These are phyloP conservation scores for Pyrenophora graminea DNA, from an alignment of 2,329 filamentous ascomycete genomes.

Conservation along the genomic window DNA sequence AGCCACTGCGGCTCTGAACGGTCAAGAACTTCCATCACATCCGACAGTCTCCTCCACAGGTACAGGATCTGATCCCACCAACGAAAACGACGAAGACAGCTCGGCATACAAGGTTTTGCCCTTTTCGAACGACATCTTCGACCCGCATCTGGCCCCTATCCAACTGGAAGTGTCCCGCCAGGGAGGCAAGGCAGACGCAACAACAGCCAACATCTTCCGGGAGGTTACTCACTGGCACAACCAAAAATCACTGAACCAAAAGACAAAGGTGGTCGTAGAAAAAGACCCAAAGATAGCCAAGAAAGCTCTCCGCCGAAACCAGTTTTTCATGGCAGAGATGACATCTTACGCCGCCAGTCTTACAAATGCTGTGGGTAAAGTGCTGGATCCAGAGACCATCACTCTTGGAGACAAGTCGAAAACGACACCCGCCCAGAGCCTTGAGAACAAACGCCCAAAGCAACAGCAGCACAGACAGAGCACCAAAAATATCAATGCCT, in stretches of 20 bases:
- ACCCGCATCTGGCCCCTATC: slow-evolving; percentile 53
- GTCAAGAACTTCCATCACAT: slow-evolving; percentile 17
- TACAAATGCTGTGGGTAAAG: slow-evolving; percentile 22
- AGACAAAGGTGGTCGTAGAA: slow-evolving; percentile 35
- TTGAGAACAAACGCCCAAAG: slow-evolving; percentile 25
- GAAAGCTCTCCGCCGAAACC: slow-evolving; percentile 23
- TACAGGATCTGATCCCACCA: slow-evolving; percentile 3
- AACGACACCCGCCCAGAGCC: slow-evolving; percentile 13
- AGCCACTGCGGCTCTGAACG: slow-evolving; percentile 27
- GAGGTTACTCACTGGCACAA: slow-evolving; percentile 67
- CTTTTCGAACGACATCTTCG: slow-evolving; percentile 54
- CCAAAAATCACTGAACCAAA: slow-evolving; percentile 56
- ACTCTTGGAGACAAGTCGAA: slow-evolving; percentile 38
- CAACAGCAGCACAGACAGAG: slow-evolving; percentile 30
- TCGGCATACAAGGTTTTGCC: slow-evolving; percentile 48
- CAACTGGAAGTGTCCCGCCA: slow-evolving; percentile 44
- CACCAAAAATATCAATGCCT: slow-evolving; percentile 39
- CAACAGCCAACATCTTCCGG: slow-evolving; percentile 51
- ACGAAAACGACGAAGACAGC: slow-evolving; percentile 12
- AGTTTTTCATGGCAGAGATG: slow-evolving; percentile 25
- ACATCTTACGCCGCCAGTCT: slow-evolving; percentile 21
- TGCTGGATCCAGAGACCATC: slow-evolving; percentile 20
- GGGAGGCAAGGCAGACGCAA: slow-evolving; percentile 28
- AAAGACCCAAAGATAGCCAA: slow-evolving; percentile 42
- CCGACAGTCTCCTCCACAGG: slow-evolving; percentile 6